Conservation (phyloP, 1,139 yeast genomes). For the Pichia cactophila region DNA sequence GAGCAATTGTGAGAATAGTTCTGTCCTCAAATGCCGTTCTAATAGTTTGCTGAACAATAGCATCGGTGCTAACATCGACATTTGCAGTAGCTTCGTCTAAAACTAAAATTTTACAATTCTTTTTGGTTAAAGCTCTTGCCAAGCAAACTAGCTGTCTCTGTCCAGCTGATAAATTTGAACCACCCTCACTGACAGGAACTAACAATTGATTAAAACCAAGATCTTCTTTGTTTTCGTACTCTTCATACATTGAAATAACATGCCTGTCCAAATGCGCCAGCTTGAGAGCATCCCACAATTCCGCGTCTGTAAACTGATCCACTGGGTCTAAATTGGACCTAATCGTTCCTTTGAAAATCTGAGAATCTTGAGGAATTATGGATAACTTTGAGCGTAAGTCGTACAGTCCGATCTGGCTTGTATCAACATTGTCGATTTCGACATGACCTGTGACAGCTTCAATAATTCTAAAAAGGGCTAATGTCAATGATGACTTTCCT, state of each 20-base stretch:
- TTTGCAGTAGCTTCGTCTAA: constrained; percentile 98
- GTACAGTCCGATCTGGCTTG: constrained; percentile 63
- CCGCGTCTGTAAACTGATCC: constrained; percentile 56
- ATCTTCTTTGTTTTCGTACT: constrained; percentile 22
- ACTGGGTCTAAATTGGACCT: constrained; percentile 89
- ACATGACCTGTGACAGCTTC: constrained; percentile 74
- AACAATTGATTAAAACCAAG: constrained; percentile 35
- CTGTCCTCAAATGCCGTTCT: constrained; percentile 78
- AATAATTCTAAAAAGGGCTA: constrained; percentile 84
- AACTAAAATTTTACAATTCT: constrained; percentile 62
- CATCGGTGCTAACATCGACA: constrained; percentile 92
- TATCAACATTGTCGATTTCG: constrained; percentile 63
- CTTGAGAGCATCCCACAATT: constrained; percentile 80
- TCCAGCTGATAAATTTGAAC: constrained; percentile 81
- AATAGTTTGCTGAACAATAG: constrained; percentile 79
- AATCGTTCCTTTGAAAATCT: constrained; percentile 87
- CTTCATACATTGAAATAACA: constrained; percentile 47
- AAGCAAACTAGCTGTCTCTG: constrained; percentile 89
- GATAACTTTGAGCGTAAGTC: constrained; percentile 82
- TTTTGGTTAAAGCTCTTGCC: constrained; percentile 78
- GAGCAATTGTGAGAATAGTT: constrained; percentile 92
- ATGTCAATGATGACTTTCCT: constrained; percentile 85
- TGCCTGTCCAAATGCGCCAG: constrained; percentile 79
- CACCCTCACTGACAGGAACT: constrained; percentile 70
- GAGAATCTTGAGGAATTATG: constrained; percentile 96